Base-by-base conservation (phyloP, 371 early-diverging fungal species). In the Syncephalastrum sp. region DNA sequence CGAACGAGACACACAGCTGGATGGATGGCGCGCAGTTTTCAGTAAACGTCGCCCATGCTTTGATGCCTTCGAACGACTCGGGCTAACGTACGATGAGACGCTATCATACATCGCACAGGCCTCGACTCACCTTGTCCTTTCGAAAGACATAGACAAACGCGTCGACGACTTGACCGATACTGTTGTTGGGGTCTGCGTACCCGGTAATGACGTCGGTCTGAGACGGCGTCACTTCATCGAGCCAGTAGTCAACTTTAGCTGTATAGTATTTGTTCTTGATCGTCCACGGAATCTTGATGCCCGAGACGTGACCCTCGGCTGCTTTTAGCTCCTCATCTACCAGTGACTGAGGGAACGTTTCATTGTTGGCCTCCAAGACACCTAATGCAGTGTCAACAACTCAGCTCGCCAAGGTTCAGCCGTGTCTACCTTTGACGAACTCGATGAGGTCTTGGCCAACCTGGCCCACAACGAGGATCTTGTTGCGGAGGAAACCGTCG, bases 221-320 rank as follows among this genome's bases (percentile, higher is more conserved):
- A 33, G 38, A 33, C 38, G 38, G 10, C 2, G 38, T 33, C 0
- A 82, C 70, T 50, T 81, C 78, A 59, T 88, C 91, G 24, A 88
- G 52, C 89, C 88, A 91, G 62, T 88, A 79, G 48, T 77, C 82
- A 5, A 91, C 79, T 13, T 77, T 58, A 17, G 87, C 89, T n/a
- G 77, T 78, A 61, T 89, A 91, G 67, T 91, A 91, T 55, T 88
- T 89, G 14, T 85, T 91, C 17, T 81, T 74, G 23, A 91, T 76
- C 2, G 63, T 74, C 77, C 82, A 85, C 12, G 87, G 87, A 41
- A 87, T 79, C n/a, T 68, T 70, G 3, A 78, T 65, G 3, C 84
- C 84, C 1, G 76, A 69, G 55, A 78, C 67, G 23, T 53, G 63
- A 8, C 63, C 67, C 0, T 79, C 67, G 1, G 67, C 64, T 53